phyloP scores from a whole-genome alignment of 169 alveolate species.

The Plasmodium chabaudi region DNA sequence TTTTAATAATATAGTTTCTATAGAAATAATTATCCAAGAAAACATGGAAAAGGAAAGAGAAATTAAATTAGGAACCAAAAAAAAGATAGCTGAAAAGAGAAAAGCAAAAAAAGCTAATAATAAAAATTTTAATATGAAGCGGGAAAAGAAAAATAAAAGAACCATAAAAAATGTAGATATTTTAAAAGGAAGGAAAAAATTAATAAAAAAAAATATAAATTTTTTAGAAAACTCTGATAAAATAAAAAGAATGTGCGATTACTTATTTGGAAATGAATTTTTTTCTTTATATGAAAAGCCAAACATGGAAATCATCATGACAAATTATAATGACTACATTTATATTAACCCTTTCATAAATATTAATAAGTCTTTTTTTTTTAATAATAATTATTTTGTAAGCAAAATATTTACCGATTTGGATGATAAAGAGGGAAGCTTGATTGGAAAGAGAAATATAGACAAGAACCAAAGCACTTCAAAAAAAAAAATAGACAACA shows the following conservation, averaged over 20 bases:
- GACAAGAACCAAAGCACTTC: neutral
- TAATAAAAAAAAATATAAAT: conserved; percentile 7
- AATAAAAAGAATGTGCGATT: conserved; percentile 6
- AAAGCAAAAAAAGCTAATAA: neutral
- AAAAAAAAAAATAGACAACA: no score
- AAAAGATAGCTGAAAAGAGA: neutral
- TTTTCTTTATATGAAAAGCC: conserved; percentile 1
- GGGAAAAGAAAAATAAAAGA: neutral
- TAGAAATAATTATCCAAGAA: conserved; percentile 17
- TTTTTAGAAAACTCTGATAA: conserved; percentile 24
- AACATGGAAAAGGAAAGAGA: neutral
- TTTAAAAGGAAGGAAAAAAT: neutral
- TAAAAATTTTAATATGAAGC: neutral
- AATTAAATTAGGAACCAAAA: neutral
- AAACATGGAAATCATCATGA: neutral
- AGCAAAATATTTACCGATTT: conserved; percentile 18
- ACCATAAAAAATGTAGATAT: neutral
- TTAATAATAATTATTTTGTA: conserved; percentile 34
- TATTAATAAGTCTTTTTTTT: conserved; percentile 35
- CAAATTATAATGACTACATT: conserved; percentile 19
- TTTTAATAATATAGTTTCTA: conserved; percentile 34
- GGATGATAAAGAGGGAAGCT: neutral
- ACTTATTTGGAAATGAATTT: conserved; percentile 34
- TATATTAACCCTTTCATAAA: conserved; percentile 33
- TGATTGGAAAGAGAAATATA: neutral